Evolutionary conservation across 768 basidiomycete species (phyloP).

Genomic region (Lentinus tigrinus): DNA sequence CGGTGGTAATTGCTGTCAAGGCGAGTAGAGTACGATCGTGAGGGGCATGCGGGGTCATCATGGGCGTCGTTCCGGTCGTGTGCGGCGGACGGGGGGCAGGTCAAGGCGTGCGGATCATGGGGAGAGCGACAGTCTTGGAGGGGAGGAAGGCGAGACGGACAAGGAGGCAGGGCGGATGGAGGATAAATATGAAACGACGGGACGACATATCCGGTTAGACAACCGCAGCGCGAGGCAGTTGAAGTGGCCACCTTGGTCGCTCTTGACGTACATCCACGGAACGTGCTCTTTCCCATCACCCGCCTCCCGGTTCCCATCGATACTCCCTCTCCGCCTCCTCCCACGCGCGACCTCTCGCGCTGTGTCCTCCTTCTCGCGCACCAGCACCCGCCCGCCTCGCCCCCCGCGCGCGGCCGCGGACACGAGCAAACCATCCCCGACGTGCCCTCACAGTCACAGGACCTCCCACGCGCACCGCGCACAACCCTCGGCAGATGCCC

Average conservation of each 20-base stretch:
- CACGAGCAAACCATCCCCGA: neutral
- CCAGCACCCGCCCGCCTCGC: neutral
- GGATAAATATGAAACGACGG: constrained; percentile 4
- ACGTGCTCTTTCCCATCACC: constrained; percentile 6
- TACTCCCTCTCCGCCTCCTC: neutral
- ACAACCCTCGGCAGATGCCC: constrained; percentile 7
- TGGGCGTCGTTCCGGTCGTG: constrained; percentile 15
- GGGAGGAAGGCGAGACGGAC: constrained; percentile 1
- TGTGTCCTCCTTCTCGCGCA: too few relatives aligned
- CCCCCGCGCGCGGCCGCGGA: neutral
- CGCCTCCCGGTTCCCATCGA: constrained; percentile 12
- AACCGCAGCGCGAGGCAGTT: neutral
- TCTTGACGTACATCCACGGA: constrained; percentile 12
- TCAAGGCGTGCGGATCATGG: constrained; percentile 9
- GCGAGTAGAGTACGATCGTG: constrained; percentile 16
- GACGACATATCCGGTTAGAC: constrained; percentile 13
- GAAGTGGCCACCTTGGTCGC: neutral
- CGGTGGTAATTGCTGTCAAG: constrained; percentile 8
- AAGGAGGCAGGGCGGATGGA: neutral
- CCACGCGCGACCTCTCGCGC: neutral
- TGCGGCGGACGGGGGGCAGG: neutral
- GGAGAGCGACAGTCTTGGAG: neutral
- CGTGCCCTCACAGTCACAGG: neutral
- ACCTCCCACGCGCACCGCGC: constrained; percentile 4
- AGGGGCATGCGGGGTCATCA: constrained; percentile 15